Conservation (phyloP, 192 early-diverging fungal genomes). For the Diversispora epigaea region DNA sequence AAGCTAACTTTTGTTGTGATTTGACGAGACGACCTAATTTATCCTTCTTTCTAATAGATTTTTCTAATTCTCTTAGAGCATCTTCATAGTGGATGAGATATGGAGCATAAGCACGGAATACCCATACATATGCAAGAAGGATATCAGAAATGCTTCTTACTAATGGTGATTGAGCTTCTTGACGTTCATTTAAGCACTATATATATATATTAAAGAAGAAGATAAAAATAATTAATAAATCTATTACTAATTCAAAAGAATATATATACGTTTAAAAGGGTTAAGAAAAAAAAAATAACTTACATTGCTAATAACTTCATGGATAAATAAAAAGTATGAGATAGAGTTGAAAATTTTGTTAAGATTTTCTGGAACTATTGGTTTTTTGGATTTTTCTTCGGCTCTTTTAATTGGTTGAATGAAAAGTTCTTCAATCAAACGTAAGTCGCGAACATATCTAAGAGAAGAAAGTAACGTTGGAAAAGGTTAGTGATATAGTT, state of each 20-base stretch:
- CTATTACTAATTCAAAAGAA: too few species aligned
- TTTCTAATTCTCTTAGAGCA: conserved; percentile 50
- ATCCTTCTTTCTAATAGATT: conserved; percentile 45
- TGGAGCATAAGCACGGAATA: conserved; percentile 48
- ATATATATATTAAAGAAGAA: too few species aligned
- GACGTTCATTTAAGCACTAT: conserved; percentile 50
- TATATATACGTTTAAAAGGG: too few species aligned
- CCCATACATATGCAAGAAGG: conserved; percentile 48
- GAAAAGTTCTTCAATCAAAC: conserved; percentile 63
- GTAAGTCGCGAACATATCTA: conserved; percentile 77
- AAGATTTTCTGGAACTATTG: conserved; percentile 45
- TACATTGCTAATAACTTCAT: conserved; percentile 46
- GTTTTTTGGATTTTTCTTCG: conserved; percentile 36
- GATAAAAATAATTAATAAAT: too few species aligned
- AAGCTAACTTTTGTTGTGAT: conserved; percentile 49
- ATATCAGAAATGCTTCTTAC: conserved; percentile 54
- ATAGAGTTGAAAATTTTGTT: conserved; percentile 55
- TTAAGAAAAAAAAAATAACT: too few species aligned
- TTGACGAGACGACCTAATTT: conserved; percentile 50
- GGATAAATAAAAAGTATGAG: conserved; percentile 52
- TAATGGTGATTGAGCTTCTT: conserved; percentile 54
- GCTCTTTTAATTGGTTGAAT: conserved; percentile 41
- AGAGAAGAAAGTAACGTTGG: neutral
- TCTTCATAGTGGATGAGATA: conserved; percentile 61
- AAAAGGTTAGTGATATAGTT: neutral